Conservation (phyloP, 2,329 filamentous ascomycete species). For the Calonectria hawksworthii region DNA sequence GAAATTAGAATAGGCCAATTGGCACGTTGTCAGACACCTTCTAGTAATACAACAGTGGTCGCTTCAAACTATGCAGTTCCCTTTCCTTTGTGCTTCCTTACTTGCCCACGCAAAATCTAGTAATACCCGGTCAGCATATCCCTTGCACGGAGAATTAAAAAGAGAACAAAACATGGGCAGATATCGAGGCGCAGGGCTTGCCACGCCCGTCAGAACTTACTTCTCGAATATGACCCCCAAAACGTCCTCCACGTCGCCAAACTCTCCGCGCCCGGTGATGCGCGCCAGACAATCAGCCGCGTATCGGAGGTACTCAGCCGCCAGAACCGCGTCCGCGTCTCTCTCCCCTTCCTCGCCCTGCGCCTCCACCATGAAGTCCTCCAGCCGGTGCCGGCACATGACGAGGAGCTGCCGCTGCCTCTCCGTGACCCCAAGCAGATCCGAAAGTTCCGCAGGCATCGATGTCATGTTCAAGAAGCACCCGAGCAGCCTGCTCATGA, state of each 20-base stretch:
- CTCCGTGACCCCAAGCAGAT: constrained; percentile 91
- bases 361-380: constrained; percentile 78
- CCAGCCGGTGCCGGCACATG: constrained; percentile 79
- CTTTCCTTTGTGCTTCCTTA: constrained; percentile 38
- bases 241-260: constrained; percentile 94
- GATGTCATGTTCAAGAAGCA: constrained; percentile 80
- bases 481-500: constrained; percentile 76
- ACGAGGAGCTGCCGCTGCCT: constrained; percentile 87
- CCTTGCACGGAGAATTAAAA: neutral
- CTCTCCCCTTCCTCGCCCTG: constrained; percentile 49
- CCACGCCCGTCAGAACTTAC: constrained; percentile 65
- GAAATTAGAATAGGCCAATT: constrained; percentile 9
- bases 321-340: constrained; percentile 87
- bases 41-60: constrained; percentile 13
- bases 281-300: constrained; percentile 85
- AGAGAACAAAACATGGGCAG: constrained; percentile 16
- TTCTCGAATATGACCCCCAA: constrained; percentile 98
- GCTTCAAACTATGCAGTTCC: neutral
- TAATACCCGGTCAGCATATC: constrained; percentile 34
- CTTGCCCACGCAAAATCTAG: constrained; percentile 64
- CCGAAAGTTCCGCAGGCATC: constrained; percentile 79
- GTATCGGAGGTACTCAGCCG: constrained; percentile 87
- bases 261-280: constrained; percentile 89
- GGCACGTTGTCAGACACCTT: constrained; percentile 14
- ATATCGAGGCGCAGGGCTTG: constrained; percentile 12